These are phyloP conservation scores for Globisporangium ultimum DNA, from an alignment of 352 stramenopile species.

Conservation along the genomic window DNA sequence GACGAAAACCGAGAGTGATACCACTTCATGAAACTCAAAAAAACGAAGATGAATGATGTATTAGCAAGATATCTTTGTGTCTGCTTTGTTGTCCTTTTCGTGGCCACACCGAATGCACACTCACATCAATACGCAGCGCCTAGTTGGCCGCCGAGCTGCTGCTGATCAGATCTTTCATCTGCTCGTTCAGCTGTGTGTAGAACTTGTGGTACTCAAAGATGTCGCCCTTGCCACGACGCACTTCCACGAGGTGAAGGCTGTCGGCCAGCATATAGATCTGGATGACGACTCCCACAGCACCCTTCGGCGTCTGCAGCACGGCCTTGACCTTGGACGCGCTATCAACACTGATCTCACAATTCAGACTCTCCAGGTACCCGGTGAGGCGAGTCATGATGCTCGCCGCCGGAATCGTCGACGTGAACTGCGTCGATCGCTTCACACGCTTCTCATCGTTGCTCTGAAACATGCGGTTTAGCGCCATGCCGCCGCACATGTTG, in stretches of 20 bases:
- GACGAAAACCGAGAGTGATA: too few relatives aligned
- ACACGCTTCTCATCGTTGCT: constrained; percentile 85
- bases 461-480: constrained; percentile 89
- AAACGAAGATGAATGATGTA: constrained; percentile 12
- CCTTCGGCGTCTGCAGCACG: constrained; percentile 81
- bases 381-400: constrained; percentile 78
- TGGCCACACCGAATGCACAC: neutral
- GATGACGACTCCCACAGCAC: constrained; percentile 87
- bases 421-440: constrained; percentile 85
- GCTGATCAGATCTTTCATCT: constrained; percentile 82
- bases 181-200: constrained; percentile 86
- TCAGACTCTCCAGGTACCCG: constrained; percentile 67
- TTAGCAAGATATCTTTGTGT: constrained; percentile 2
- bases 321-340: constrained; percentile 83
- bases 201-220: constrained; percentile 92
- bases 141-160: constrained; percentile 1
- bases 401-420: constrained; percentile 71
- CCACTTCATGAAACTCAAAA: neutral
- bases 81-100: constrained; percentile 2
- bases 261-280: constrained; percentile 89
- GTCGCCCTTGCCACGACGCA: constrained; percentile 87
- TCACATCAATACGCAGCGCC: neutral
- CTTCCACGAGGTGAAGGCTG: constrained; percentile 82
- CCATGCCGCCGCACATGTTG: constrained; percentile 91
- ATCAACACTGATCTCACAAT: constrained; percentile 81